Base-by-base conservation (phyloP, 2,329 filamentous ascomycete genomes). In the Diaporthe citri region DNA sequence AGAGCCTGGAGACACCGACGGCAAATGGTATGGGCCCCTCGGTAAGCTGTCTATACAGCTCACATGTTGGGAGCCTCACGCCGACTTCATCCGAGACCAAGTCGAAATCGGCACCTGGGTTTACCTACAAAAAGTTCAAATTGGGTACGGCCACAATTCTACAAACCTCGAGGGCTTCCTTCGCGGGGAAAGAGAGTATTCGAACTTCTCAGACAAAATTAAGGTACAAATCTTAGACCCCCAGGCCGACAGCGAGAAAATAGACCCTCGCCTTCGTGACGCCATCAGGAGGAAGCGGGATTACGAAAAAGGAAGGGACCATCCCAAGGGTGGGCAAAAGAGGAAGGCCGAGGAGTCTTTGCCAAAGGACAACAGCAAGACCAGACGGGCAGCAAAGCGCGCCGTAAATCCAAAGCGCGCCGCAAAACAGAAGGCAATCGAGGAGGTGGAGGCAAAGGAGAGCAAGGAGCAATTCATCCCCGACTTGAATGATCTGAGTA, bases 31-130 rank as follows among this genome's bases (percentile, higher is more conserved):
- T 2, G 95, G 95, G 0, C 96, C 96, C 0, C 93, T 86, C 78
- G 96, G 95, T 2, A 91, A 92, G 79, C 86, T 90, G 80, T 93
- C 92, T 1, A 86, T 98, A 71, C 91, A 93, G 78, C 84, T 98
- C 34, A 93, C 91, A 39, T 87, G 94, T 39, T 97, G 88, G 82
- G 91, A 93, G 20, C 90, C 90, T 0, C 93, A 98, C 81, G 90
- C 91, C 1, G 79, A 81, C 1, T 90, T 85, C 77, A 88, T 93
- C n/a, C 87, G 86, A 22, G 80, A 87, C 0, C 82, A 90, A 9
- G 84, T 97, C 36, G 84, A 86, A 2, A 82, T 85, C n/a, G 90
- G 90, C 4, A 85, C 91, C 34, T 92, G 93, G 87, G 84, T 97
- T 2, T 84, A 84, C 5, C 82, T 98, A 8, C 88, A 86, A 31